Evolutionary conservation across 345 rosid species (phyloP).

Genomic region (Nephelium lappaceum): DNA sequence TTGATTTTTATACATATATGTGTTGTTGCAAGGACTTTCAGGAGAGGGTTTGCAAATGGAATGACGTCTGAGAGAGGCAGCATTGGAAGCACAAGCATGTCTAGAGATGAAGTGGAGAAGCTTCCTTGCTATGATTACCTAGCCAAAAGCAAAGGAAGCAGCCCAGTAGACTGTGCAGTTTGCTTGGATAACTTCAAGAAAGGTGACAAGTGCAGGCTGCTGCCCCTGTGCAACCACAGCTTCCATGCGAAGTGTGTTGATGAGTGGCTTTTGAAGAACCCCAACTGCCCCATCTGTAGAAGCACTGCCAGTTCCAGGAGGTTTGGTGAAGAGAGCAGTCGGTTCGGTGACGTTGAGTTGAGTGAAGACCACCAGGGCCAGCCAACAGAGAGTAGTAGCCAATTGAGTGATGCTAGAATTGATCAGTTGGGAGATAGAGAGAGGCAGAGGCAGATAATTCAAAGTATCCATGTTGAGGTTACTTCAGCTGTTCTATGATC

Average conservation of each 20-base stretch:
- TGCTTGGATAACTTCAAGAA: conserved; percentile 56
- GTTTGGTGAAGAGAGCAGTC: conserved; percentile 28
- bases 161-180: conserved; percentile 53
- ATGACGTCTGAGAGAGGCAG: conserved; percentile 2
- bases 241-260: conserved; percentile 62
- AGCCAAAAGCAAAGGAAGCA: conserved; percentile 36
- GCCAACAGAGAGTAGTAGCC: neutral
- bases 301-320: conserved; percentile 31
- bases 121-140: conserved; percentile 56
- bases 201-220: conserved; percentile 58
- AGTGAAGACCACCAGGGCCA: neutral
- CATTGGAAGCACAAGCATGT: conserved; percentile 30
- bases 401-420: too few species aligned
- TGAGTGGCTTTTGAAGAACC: conserved; percentile 54
- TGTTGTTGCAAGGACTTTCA: conserved; percentile 39
- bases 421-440: too few species aligned
- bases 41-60: conserved; percentile 19
- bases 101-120: conserved; percentile 51
- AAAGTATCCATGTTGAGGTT: neutral
- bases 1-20: conserved; percentile 48
- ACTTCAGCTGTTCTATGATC: neutral
- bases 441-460: too few species aligned
- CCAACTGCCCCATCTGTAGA: conserved; percentile 63
- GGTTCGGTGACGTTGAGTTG: conserved; percentile 18
- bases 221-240: conserved; percentile 58